These are phyloP conservation scores for Magnaporthales sp. DNA, from an alignment of 2,329 filamentous ascomycete species.

Conservation along the genomic window DNA sequence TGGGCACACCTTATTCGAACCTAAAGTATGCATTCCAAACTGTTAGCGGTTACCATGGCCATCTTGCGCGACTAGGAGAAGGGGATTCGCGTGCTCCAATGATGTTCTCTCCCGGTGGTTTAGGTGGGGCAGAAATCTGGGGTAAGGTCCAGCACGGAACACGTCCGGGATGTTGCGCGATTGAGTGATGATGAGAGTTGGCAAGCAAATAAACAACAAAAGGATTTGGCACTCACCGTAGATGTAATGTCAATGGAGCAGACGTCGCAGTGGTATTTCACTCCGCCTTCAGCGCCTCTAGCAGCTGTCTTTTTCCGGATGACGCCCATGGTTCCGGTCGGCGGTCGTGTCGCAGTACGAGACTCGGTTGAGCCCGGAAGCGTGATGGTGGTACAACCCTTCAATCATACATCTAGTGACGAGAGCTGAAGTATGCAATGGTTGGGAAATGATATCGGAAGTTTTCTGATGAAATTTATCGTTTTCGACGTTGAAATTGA, in stretches of 20 bases:
- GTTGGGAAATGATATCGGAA: not conserved
- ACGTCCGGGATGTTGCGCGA: not conserved
- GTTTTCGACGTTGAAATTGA: not conserved
- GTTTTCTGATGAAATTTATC: not conserved
- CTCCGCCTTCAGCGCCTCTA: slow-evolving; percentile 75
- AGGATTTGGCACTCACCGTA: slow-evolving; percentile 54
- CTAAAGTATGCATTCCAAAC: slow-evolving; percentile 30
- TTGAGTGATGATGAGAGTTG: not conserved
- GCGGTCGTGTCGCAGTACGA: not conserved
- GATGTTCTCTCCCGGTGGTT: not conserved
- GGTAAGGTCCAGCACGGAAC: not conserved
- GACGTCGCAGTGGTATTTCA: slow-evolving; percentile 95
- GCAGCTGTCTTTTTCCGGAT: slow-evolving; percentile 92
- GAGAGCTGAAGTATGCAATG: not conserved
- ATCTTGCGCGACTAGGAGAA: not conserved
- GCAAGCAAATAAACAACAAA: slow-evolving; percentile 3
- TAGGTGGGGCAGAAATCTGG: slow-evolving; percentile 1
- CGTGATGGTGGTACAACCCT: not conserved
- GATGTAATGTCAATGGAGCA: slow-evolving; percentile 96
- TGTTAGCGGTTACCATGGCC: not conserved
- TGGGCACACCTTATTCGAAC: slow-evolving; percentile 92
- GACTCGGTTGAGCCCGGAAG: slow-evolving; percentile 3
- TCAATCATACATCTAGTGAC: not conserved
- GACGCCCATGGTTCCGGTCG: slow-evolving; percentile 62
- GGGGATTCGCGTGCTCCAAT: not conserved